These are phyloP conservation scores for Diplodia mutila DNA, from an alignment of 2,329 filamentous ascomycete species.

Conservation along the genomic window DNA sequence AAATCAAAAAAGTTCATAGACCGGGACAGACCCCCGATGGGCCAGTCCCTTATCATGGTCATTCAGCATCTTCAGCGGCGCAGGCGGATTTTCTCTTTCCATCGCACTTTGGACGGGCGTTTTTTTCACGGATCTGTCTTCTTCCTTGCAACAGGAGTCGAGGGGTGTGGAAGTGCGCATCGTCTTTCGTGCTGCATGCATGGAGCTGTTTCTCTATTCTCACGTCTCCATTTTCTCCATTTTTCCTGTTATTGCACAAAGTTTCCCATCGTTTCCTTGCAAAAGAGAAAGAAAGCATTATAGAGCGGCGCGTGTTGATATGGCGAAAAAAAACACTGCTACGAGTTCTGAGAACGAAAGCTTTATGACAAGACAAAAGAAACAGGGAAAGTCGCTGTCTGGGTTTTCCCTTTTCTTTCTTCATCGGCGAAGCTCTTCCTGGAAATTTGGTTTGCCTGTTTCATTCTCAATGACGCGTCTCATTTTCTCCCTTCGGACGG, in stretches of 20 bases:
- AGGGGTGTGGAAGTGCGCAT: slow-evolving; percentile 16
- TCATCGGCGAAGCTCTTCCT: slow-evolving; percentile 22
- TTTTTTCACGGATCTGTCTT: slow-evolving; percentile 16
- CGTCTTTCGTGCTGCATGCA: slow-evolving; percentile 9
- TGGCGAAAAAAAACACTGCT: slow-evolving; percentile 8
- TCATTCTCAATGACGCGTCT: neutral
- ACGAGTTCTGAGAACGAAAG: slow-evolving; percentile 24
- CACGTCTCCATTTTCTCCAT: neutral
- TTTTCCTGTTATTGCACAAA: neutral
- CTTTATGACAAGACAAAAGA: slow-evolving; percentile 22
- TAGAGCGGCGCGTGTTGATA: slow-evolving; percentile 12
- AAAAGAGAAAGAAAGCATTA: slow-evolving; percentile 21
- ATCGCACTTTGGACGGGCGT: slow-evolving; percentile 22
- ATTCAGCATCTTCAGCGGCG: slow-evolving; percentile 25
- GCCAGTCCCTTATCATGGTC: slow-evolving; percentile 12
- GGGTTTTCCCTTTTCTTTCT: neutral
- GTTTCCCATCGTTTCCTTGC: slow-evolving; percentile 2
- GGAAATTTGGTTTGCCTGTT: neutral
- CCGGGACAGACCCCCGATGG: slow-evolving; percentile 3
- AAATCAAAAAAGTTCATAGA: slow-evolving; percentile 33
- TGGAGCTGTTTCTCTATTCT: slow-evolving; percentile 8
- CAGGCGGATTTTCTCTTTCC: slow-evolving; percentile 16
- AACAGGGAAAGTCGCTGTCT: slow-evolving; percentile 11
- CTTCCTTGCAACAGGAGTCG: slow-evolving; percentile 13
- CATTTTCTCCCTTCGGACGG: neutral